Percentiles rank a stretch among this genome's conserved stretches.
phyloP scores from a whole-genome alignment of 331 rosid species.

The Prunus yedoensis region DNA sequence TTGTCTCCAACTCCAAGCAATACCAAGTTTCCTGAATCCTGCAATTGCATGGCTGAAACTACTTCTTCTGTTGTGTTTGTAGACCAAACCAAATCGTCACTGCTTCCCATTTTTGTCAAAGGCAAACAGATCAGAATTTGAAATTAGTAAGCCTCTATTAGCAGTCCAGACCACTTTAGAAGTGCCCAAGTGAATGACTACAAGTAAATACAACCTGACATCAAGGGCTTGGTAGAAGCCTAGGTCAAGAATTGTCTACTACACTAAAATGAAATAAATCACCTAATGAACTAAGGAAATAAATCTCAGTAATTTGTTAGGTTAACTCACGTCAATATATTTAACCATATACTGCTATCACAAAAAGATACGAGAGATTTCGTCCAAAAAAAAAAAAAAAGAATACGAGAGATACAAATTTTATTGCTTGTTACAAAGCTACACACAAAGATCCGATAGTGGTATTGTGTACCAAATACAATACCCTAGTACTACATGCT shows the following conservation, averaged over 20 bases:
- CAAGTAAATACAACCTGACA: conserved; percentile 27
- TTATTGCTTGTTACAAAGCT: too few relatives aligned
- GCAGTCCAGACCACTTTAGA: conserved; percentile 39
- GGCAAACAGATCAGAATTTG: conserved; percentile 16
- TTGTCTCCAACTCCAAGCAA: conserved; percentile 10
- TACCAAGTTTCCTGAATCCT: conserved; percentile 37
- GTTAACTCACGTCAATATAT: too few relatives aligned
- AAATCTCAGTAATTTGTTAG: too few relatives aligned
- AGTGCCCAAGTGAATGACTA: conserved; percentile 34
- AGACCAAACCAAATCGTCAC: conserved; percentile 19
- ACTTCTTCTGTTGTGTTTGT: conserved; percentile 29
- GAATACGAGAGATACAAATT: too few relatives aligned
- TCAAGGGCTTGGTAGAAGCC: conserved; percentile 28
- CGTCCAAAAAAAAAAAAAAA: too few relatives aligned
- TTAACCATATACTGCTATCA: too few relatives aligned
- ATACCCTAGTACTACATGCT: too few relatives aligned
- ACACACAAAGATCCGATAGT: too few relatives aligned
- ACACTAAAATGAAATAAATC: too few relatives aligned
- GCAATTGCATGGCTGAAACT: conserved; percentile 23
- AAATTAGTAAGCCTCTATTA: conserved; percentile 24
- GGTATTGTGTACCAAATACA: too few relatives aligned
- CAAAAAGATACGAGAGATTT: too few relatives aligned
- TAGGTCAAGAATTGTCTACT: neutral
- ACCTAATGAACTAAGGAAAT: too few relatives aligned
- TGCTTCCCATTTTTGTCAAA: conserved; percentile 21